These are phyloP conservation scores for Saccharomycopsis sp. DNA, from an alignment of 805 yeast genomes.

Conservation along the genomic window DNA sequence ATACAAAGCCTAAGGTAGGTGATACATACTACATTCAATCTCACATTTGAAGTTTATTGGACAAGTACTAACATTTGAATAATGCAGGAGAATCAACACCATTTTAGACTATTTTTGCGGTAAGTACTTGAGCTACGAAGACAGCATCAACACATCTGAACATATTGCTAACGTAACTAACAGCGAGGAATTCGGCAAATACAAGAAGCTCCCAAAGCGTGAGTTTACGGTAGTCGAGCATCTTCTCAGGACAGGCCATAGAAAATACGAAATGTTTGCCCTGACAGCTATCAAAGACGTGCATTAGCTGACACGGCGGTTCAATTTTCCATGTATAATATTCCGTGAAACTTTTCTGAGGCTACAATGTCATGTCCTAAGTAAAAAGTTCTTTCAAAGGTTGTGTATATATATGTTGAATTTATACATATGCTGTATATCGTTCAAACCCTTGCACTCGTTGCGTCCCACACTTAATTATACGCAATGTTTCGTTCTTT, in stretches of 20 bases:
- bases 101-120: neutral
- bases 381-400: too few species aligned
- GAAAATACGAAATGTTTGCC: constrained; percentile 21
- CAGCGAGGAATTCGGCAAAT: constrained; percentile 19
- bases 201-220: constrained; percentile 13
- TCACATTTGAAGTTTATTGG: neutral
- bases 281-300: constrained; percentile 19
- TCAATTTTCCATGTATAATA: too few species aligned
- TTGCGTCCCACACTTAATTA: too few species aligned
- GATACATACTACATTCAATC: neutral
- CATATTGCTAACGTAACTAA: neutral
- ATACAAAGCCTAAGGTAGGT: constrained; percentile 19
- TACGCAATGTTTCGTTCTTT: too few species aligned
- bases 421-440: too few species aligned
- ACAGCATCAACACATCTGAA: neutral
- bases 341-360: too few species aligned
- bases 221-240: constrained; percentile 21
- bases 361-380: too few species aligned
- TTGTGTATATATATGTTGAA: too few species aligned
- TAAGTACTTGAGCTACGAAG: neutral
- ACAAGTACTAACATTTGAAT: neutral
- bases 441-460: too few species aligned
- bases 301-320: constrained; percentile 3
- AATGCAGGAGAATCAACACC: neutral
- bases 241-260: constrained; percentile 19